A percentile compares a stretch with the other conserved stretches of the same genome.
Evolutionary conservation across 148 eudicot species (phyloP).

Genomic region (Chenopodium berlandieri): DNA sequence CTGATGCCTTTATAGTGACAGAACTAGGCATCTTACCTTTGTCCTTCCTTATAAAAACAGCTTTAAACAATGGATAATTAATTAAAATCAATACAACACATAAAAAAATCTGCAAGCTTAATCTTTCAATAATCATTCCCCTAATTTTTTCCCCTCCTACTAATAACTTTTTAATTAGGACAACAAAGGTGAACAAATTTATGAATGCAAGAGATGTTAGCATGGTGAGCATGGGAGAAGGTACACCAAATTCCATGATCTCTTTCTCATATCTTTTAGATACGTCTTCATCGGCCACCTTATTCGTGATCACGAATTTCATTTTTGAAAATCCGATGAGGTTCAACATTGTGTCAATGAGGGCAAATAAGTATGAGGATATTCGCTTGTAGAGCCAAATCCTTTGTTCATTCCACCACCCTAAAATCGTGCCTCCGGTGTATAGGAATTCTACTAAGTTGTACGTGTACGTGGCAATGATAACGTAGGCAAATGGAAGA

Average conservation of each 20-base stretch:
- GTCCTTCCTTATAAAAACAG: conserved; percentile 59
- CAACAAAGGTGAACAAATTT: conserved; percentile 44
- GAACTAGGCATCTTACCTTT: conserved; percentile 65
- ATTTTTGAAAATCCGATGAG: conserved; percentile 43
- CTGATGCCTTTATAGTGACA: conserved; percentile 40
- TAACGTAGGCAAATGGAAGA: conserved; percentile 59
- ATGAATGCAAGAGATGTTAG: conserved; percentile 51
- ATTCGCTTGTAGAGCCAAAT: conserved; percentile 85
- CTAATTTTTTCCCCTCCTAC: background rate
- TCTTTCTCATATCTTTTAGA: conserved; percentile 51
- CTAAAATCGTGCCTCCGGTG: conserved; percentile 52
- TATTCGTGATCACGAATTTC: conserved; percentile 53
- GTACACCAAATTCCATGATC: conserved; percentile 66
- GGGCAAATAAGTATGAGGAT: conserved; percentile 63
- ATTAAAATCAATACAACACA: conserved; percentile 49
- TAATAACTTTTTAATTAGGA: conserved; percentile 18
- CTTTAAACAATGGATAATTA: conserved; percentile 63
- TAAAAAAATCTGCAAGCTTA: conserved; percentile 51
- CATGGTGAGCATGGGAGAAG: conserved; percentile 59
- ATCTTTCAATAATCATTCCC: conserved; percentile 13
- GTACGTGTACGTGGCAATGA: conserved; percentile 29
- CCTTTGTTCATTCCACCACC: conserved; percentile 93
- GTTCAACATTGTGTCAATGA: conserved; percentile 39
- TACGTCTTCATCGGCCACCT: conserved; percentile 49
- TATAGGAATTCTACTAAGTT: conserved; percentile 56